phyloP scores from a whole-genome alignment of 805 yeast species.

The Lachancea waltii region DNA sequence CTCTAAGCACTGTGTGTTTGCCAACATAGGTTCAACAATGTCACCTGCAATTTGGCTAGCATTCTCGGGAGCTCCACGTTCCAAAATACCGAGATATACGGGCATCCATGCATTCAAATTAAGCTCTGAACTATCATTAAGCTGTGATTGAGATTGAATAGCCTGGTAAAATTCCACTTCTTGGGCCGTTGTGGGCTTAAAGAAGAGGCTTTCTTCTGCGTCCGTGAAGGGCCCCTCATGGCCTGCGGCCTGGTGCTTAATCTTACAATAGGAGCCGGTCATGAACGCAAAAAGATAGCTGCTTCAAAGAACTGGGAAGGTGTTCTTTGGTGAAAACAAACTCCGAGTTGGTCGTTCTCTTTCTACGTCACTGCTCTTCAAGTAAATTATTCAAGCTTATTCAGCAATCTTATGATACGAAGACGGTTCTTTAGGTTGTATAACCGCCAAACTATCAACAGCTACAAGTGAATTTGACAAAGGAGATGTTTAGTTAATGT shows the following conservation, averaged over 20 bases:
- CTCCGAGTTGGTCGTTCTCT: too few relatives aligned
- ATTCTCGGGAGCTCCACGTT: constrained; percentile 16
- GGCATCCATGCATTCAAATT: constrained; percentile 28
- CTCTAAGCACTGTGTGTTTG: neutral
- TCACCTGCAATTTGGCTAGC: neutral
- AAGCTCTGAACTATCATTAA: constrained; percentile 20
- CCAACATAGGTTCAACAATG: neutral
- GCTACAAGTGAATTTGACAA: too few relatives aligned
- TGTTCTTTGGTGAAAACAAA: too few relatives aligned
- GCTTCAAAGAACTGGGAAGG: too few relatives aligned
- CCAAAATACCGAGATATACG: constrained; percentile 24
- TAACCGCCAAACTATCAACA: too few relatives aligned
- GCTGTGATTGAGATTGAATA: constrained; percentile 12
- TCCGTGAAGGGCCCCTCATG: constrained; percentile 73
- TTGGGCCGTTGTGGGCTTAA: constrained; percentile 56
- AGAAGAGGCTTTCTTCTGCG: constrained; percentile 58
- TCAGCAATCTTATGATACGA: too few relatives aligned
- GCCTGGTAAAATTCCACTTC: constrained; percentile 70
- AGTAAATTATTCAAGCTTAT: too few relatives aligned
- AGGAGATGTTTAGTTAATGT: too few relatives aligned
- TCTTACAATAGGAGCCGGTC: neutral
- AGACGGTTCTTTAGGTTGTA: too few relatives aligned
- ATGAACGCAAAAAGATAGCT: neutral
- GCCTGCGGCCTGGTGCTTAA: constrained; percentile 79
- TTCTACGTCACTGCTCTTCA: too few relatives aligned